Base-by-base conservation (phyloP, 495 filamentous ascomycete genomes). In the Bombardia bombarda region DNA sequence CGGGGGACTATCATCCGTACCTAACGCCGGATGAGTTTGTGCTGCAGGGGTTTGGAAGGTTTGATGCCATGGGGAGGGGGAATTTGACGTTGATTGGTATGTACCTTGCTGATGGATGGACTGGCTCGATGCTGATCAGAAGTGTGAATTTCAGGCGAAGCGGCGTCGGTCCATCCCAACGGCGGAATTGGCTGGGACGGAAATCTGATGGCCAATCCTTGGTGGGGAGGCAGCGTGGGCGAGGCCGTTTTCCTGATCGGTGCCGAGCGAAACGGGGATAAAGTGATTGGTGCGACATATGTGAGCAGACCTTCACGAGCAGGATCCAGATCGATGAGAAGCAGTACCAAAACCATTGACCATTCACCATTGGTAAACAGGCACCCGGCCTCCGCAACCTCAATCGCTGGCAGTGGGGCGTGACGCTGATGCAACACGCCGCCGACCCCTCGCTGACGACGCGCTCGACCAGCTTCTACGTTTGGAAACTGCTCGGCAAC, bases 191-290 rank as follows among this genome's bases (percentile, higher is more conserved):
- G 62, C 34, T 79, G 70, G 71, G 41, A 62, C 23, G 63, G 59
- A 0, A 52, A 57, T 7, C 54, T 65, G 30, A 51, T 49, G 36
- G 47, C 56, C 10, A 56, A 61, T 26, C 64, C 65, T 2, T 69
- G 64, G 62, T 83, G 76, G 77, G 72, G 70, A 42, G 77, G 74
- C 30, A 70, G 71, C 32, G 75, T 84, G 30, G 71, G 66, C 19
- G 82, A 88, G 50, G 81, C 80, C 2, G 73, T 86, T 21, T 83
- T 76, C 47, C 70, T 83, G 47, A 70, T 87, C 26, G 81, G 78
- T 20, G 69, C 77, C 32, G 83, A 87, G 61, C 67, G 80, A 18
- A 86, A 86, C 55, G 68, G 72, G 4, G 74, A 83, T 38, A 66
- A 65, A 36, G 62, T 70, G 34, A 60, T 63, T 21, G 75, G 55